Evolutionary conservation across 2,329 filamentous ascomycete genomes (phyloP).

Genomic region (Aspergillus piperis): DNA sequence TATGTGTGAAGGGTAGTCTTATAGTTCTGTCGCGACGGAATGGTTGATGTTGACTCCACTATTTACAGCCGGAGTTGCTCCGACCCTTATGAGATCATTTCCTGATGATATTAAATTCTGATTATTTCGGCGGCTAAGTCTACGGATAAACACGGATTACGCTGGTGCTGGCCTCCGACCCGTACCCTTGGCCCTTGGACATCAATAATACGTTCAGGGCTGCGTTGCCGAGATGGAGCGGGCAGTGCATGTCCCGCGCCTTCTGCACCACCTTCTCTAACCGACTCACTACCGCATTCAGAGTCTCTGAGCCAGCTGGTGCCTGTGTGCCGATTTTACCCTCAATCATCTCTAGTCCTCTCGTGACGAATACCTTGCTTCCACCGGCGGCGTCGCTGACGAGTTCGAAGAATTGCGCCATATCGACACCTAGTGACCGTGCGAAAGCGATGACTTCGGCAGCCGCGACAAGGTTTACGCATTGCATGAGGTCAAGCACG

Average conservation of each 20-base stretch:
- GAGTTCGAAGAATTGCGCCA: constrained; percentile 49
- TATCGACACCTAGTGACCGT: constrained; percentile 47
- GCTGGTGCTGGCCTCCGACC: constrained; percentile 32
- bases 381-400: constrained; percentile 52
- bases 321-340: constrained; percentile 26
- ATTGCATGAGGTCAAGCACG: constrained; percentile 46
- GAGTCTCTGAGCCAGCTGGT: constrained; percentile 36
- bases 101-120: neutral
- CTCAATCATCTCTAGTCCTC: constrained; percentile 41
- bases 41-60: neutral
- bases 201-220: constrained; percentile 38
- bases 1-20: neutral
- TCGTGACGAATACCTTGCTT: constrained; percentile 47
- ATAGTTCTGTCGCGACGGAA: neutral
- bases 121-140: neutral
- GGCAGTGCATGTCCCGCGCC: constrained; percentile 41
- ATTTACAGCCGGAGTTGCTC: constrained; percentile 18
- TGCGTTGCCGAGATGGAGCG: constrained; percentile 41
- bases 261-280: constrained; percentile 47
- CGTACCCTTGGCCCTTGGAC: constrained; percentile 35
- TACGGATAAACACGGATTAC: constrained; percentile 37
- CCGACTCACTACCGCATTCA: constrained; percentile 41
- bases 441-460: constrained; percentile 53
- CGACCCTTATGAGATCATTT: constrained; percentile 14
- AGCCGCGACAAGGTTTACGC: constrained; percentile 53